These are phyloP conservation scores for Capronia epimyces DNA, from an alignment of 2,329 filamentous ascomycete species.

Conservation along the genomic window DNA sequence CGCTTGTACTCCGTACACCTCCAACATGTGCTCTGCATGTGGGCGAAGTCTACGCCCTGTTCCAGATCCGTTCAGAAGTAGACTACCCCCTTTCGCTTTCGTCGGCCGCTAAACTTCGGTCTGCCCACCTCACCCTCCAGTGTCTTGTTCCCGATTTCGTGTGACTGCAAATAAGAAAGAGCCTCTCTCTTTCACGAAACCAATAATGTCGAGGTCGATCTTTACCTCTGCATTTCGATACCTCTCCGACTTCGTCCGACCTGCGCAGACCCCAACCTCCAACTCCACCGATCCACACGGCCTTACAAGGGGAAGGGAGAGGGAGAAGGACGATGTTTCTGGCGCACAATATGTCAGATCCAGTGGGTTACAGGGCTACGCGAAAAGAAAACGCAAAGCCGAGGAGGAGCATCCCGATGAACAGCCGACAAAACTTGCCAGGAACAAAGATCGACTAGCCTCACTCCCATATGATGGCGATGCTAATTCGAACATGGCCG, in stretches of 20 bases:
- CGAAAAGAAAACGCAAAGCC: conserved; percentile 17
- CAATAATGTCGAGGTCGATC: conserved; percentile 3
- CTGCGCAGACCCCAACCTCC: not conserved
- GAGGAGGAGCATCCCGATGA: conserved; percentile 10
- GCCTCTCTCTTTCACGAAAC: not conserved
- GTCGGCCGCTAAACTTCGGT: not conserved
- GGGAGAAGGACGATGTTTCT: not conserved
- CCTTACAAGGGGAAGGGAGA: not conserved
- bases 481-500: not conserved
- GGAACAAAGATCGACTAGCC: conserved; percentile 1
- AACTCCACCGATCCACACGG: not conserved
- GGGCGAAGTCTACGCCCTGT: conserved; percentile 6
- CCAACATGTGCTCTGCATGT: conserved; percentile 9
- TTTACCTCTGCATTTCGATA: conserved; percentile 3
- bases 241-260: not conserved
- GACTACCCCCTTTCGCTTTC: not conserved
- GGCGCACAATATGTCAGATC: not conserved
- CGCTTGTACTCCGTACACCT: not conserved
- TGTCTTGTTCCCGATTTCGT: not conserved
- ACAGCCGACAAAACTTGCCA: conserved; percentile 10
- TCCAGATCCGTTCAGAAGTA: conserved; percentile 1
- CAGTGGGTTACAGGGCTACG: not conserved
- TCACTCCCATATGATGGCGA: conserved; percentile 5
- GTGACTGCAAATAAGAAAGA: not conserved
- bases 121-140: conserved; percentile 5